Evolutionary conservation across 2,329 filamentous ascomycete genomes (phyloP).

Genomic region (Setomelanomma holmii): DNA sequence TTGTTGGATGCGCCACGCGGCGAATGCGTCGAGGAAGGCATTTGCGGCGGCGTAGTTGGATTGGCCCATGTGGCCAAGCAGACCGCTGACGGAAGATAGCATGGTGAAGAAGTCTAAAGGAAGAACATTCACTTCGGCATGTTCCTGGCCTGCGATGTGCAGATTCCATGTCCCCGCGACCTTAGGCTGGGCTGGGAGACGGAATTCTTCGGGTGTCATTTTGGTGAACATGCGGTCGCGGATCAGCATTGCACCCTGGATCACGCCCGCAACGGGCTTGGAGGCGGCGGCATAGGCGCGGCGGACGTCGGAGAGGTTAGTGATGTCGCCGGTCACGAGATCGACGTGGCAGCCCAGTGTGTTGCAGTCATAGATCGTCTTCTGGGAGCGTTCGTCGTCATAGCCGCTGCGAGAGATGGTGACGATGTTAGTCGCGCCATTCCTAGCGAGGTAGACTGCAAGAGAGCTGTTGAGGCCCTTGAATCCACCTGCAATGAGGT

Average conservation of each 20-base stretch:
- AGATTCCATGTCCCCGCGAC: constrained; percentile 32
- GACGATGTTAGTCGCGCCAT: constrained; percentile 23
- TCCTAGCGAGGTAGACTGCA: constrained; percentile 20
- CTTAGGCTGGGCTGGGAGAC: constrained; percentile 16
- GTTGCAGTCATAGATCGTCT: constrained; percentile 12
- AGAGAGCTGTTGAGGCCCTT: constrained; percentile 28
- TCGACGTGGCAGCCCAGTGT: constrained; percentile 14
- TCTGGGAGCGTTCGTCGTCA: neutral
- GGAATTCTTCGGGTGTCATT: constrained; percentile 21
- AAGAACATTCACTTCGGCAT: neutral
- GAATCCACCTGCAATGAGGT: constrained; percentile 33
- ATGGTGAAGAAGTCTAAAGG: constrained; percentile 39
- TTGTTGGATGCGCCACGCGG: constrained; percentile 16
- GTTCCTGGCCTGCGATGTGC: constrained; percentile 14
- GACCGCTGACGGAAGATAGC: constrained; percentile 31
- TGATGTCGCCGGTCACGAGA: constrained; percentile 10
- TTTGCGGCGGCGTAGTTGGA: constrained; percentile 58
- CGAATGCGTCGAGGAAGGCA: constrained; percentile 36
- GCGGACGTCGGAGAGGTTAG: constrained; percentile 3
- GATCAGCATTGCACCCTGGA: constrained; percentile 19
- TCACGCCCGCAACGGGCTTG: constrained; percentile 10
- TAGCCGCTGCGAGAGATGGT: constrained; percentile 23
- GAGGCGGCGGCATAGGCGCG: neutral
- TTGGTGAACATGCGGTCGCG: constrained; percentile 10
- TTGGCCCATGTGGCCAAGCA: constrained; percentile 47